phyloP scores from a whole-genome alignment of 139 green algal species.

The Edaphochlamys debaryana region DNA sequence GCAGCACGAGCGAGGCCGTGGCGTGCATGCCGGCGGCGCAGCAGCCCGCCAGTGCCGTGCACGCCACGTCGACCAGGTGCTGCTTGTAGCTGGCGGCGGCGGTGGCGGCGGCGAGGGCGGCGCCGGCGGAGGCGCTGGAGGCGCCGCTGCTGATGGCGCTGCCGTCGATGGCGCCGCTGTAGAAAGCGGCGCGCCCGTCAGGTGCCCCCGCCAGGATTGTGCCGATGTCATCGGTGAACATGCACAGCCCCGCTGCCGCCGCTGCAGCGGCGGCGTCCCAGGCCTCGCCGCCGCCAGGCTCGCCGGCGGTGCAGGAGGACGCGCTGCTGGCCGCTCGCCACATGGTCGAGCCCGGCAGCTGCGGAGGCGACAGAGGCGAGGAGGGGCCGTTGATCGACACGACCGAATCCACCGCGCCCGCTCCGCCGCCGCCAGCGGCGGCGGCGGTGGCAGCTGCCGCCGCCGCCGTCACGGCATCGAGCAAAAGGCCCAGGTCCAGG shows the following conservation, averaged over 20 bases:
- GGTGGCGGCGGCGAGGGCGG: neutral
- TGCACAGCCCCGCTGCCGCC: neutral
- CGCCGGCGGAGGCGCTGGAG: neutral
- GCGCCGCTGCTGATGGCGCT: neutral
- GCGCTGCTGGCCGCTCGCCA: no score
- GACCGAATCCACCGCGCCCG: no score
- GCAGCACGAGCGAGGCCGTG: conserved; percentile 25
- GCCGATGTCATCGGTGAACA: neutral
- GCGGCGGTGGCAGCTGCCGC: no score
- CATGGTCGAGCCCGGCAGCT: no score
- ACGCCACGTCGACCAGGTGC: conserved; percentile 27
- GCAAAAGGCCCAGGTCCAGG: conserved; percentile 14
- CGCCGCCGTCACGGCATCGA: conserved; percentile 1
- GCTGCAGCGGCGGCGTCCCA: no score
- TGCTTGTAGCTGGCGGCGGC: neutral
- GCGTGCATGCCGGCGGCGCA: neutral
- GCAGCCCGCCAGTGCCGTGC: conserved; percentile 27
- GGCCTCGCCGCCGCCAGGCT: no score
- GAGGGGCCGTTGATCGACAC: no score
- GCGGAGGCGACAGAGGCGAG: no score
- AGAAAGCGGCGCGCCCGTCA: no score
- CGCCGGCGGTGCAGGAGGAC: no score
- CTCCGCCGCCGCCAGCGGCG: no score
- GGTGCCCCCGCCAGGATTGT: neutral
- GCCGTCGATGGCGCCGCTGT: neutral